Evolutionary conservation across 805 yeast species (phyloP).

Genomic region (Barnettozyma vustinii): DNA sequence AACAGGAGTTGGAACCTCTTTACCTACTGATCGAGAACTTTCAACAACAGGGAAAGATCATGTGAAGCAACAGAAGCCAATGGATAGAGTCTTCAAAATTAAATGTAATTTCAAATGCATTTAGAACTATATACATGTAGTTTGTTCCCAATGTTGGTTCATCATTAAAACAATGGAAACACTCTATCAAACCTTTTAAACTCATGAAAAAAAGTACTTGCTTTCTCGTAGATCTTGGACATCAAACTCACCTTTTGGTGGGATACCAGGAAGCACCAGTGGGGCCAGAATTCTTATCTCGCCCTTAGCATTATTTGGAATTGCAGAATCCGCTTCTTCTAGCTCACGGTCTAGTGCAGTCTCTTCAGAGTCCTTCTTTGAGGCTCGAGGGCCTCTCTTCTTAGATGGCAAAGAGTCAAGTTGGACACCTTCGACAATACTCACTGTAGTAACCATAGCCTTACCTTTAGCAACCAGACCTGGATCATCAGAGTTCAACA

Average conservation of each 20-base stretch:
- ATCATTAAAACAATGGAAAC: neutral
- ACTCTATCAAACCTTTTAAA: neutral
- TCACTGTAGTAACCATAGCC: slow-evolving; percentile 64
- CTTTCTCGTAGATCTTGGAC: slow-evolving; percentile 68
- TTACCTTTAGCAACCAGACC: slow-evolving; percentile 43
- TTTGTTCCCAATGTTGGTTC: neutral
- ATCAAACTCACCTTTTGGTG: slow-evolving; percentile 79
- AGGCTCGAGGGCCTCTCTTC: slow-evolving; percentile 13
- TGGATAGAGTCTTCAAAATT: neutral
- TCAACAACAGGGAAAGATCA: slow-evolving; percentile 82
- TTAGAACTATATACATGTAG: neutral
- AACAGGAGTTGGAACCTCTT: slow-evolving; percentile 75
- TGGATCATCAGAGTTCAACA: slow-evolving; percentile 49
- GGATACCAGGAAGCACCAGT: slow-evolving; percentile 63
- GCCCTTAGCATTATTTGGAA: slow-evolving; percentile 9
- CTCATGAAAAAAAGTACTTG: slow-evolving; percentile 63
- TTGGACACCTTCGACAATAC: slow-evolving; percentile 35
- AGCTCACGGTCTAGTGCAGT: slow-evolving; percentile 21
- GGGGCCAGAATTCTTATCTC: slow-evolving; percentile 50
- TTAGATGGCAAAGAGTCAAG: slow-evolving; percentile 11
- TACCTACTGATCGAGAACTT: slow-evolving; percentile 69
- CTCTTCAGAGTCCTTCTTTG: neutral
- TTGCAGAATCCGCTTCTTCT: neutral
- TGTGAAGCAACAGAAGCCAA: slow-evolving; percentile 7
- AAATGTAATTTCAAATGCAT: neutral